Evolutionary conservation across 2,329 filamentous ascomycete genomes (phyloP).

Genomic region (Colletotrichum sp.): DNA sequence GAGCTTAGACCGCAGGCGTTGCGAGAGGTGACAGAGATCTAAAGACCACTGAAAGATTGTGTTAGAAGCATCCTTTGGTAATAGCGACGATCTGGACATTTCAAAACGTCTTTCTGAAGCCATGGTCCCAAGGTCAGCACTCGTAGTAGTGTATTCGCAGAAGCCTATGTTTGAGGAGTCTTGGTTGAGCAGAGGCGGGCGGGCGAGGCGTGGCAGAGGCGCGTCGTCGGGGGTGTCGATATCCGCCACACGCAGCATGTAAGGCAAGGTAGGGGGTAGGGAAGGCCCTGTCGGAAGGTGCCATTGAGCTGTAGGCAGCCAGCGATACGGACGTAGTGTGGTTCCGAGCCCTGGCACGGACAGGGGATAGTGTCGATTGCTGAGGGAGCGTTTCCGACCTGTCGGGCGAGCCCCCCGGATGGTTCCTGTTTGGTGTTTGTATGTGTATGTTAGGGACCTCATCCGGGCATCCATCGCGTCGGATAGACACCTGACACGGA

Average conservation of each 20-base stretch:
- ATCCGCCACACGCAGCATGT: neutral
- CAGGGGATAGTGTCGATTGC: constrained; percentile 8
- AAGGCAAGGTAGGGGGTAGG: neutral
- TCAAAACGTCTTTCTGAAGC: neutral
- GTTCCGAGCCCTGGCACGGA: constrained; percentile 12
- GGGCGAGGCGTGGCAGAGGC: neutral
- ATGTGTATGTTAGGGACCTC: neutral
- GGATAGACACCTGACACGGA: neutral
- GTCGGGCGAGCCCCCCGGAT: constrained; percentile 5
- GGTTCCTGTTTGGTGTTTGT: neutral
- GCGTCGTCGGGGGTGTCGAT: neutral
- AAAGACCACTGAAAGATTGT: neutral
- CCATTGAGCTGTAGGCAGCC: constrained; percentile 15
- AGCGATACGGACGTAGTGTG: constrained; percentile 17
- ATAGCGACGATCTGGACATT: neutral
- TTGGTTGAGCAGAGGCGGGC: neutral
- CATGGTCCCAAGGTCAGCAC: neutral
- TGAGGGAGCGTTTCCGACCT: constrained; percentile 7
- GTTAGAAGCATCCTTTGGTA: neutral
- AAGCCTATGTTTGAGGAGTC: neutral
- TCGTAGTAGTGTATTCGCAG: neutral
- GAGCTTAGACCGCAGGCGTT: neutral
- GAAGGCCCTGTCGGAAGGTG: constrained; percentile 2
- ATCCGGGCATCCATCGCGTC: neutral
- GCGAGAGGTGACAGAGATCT: neutral